Percentiles rank a stretch among this genome's conserved stretches.
Conservation (phyloP, 176 grass and related monocot species). For the Carex scoparia region DNA sequence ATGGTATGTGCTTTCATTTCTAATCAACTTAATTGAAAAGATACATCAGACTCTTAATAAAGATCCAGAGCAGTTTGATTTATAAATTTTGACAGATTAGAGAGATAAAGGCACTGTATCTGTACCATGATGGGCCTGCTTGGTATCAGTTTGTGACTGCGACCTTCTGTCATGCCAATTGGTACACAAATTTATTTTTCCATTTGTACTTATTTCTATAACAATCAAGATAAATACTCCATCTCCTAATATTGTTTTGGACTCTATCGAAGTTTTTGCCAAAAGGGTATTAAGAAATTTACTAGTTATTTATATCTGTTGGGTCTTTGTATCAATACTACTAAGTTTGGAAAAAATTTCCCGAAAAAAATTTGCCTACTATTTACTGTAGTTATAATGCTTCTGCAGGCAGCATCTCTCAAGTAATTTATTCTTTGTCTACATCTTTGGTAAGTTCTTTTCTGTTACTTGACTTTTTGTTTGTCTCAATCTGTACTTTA, state of each 20-base stretch:
- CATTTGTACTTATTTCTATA: slow-evolving; percentile 24
- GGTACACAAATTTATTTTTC: slow-evolving; percentile 30
- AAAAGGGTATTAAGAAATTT: not conserved
- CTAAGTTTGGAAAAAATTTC: slow-evolving; percentile 7
- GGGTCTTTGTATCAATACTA: not conserved
- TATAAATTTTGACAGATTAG: slow-evolving; percentile 49
- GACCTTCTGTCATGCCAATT: slow-evolving; percentile 95
- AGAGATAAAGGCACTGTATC: slow-evolving; percentile 60
- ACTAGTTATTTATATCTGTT: not conserved
- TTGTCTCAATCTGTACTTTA: not conserved
- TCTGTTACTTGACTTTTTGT: not conserved
- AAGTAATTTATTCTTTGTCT: slow-evolving; percentile 97
- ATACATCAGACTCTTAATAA: not conserved
- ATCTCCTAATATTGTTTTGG: not conserved
- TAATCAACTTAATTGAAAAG: not conserved
- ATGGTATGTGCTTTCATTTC: slow-evolving; percentile 37
- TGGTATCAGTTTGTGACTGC: slow-evolving; percentile 97
- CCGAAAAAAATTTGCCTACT: not conserved
- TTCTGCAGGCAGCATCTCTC: slow-evolving; percentile 93
- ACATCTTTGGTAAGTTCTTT: slow-evolving; percentile 92
- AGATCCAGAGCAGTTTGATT: slow-evolving; percentile 14
- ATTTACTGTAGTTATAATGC: slow-evolving; percentile 28
- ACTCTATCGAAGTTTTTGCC: not conserved
- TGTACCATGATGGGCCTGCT: slow-evolving; percentile 64
- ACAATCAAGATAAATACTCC: slow-evolving; percentile 12